Percentiles rank a stretch among this genome's conserved stretches.
These are phyloP conservation scores for Moesziomyces aphidis DNA, from an alignment of 1,284 basidiomycete genomes.

Conservation along the genomic window DNA sequence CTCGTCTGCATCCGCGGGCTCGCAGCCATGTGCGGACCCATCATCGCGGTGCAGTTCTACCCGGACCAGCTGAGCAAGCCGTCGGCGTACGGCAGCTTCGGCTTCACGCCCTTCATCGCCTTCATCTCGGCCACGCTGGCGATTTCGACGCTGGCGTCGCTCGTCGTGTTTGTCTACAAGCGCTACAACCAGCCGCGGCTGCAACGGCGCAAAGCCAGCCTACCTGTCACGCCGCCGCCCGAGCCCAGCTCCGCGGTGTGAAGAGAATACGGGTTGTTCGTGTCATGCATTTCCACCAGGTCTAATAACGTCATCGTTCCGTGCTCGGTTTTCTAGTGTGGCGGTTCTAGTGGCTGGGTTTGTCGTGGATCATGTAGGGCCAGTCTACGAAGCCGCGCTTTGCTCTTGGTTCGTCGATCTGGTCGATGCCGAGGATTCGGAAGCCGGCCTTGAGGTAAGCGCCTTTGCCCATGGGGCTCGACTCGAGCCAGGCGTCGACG, in stretches of 20 bases:
- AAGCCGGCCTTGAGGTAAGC: slow-evolving; percentile 30
- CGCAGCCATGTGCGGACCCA: slow-evolving; percentile 51
- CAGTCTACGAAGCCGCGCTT: slow-evolving; percentile 20
- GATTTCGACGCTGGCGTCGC: slow-evolving; percentile 16
- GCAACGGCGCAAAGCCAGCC: slow-evolving; percentile 7
- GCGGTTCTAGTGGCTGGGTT: background rate
- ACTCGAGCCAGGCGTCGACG: slow-evolving; percentile 19
- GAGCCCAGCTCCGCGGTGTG: background rate
- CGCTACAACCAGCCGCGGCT: background rate
- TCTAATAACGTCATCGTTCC: too few relatives aligned
- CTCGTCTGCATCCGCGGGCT: slow-evolving; percentile 39
- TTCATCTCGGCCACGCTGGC: slow-evolving; percentile 32
- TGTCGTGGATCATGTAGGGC: slow-evolving; percentile 31
- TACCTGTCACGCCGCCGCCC: slow-evolving; percentile 10
- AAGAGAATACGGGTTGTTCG: too few relatives aligned
- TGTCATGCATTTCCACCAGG: too few relatives aligned
- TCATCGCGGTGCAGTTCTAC: slow-evolving; percentile 55
- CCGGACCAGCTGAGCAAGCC: slow-evolving; percentile 10
- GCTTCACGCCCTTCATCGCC: slow-evolving; percentile 33
- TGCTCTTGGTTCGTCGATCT: slow-evolving; percentile 6
- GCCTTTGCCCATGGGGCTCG: slow-evolving; percentile 25
- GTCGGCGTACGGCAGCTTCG: slow-evolving; percentile 31
- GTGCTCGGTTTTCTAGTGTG: background rate
- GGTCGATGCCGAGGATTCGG: slow-evolving; percentile 15
- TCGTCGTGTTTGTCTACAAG: slow-evolving; percentile 23